Evolutionary conservation across 805 yeast species (phyloP), one percentile per base, ranked within the genome.

Genomic region (Barnettozyma populi): DNA sequence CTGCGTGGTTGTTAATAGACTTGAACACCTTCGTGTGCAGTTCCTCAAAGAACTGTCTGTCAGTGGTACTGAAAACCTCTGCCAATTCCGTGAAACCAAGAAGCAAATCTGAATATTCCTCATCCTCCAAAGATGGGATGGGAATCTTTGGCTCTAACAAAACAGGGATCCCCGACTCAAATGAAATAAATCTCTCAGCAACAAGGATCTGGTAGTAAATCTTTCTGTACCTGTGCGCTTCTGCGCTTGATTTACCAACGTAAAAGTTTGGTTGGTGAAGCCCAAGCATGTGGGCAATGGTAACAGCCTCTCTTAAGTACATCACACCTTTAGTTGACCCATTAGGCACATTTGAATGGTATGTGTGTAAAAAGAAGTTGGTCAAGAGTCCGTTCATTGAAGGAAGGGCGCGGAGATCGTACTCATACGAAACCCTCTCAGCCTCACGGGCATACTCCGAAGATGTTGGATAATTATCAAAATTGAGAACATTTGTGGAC

Each of bases 81-180:
- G 55, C 54, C 10, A 57, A 41, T n/a, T 56, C 56, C 24, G 52
- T 57, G 45, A 58, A 58, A 1, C 62, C 62, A 4, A 49, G 48
- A 13, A 58, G 41, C 29, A 55, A 36, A 19, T 56, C 60, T 11
- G 62, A 57, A 41, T 57, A 56, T 24, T 57, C 61, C 41, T 58
- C 62, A 25, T 55, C 57, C 8, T 56, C 55, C 23, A 52, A 43
- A 19, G 52, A 52, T 13, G 61, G 59, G 19, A 54, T 57, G 6
- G 57, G 60, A 10, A 58, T 48, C 0, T 52, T 52, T 29, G 61
- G 59, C 9, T 57, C 61, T 6, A 58, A 36, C 6, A 58, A 39
- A 14, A 56, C 57, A 5, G 61, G 61, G 7, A 54, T 31, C 16
- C 56, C 52, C 5, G 50, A 49, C 36, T 53, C 58, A 25, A 58